Evolutionary conservation across 805 yeast species (phyloP).

Genomic region (Yarrowia keelungensis): DNA sequence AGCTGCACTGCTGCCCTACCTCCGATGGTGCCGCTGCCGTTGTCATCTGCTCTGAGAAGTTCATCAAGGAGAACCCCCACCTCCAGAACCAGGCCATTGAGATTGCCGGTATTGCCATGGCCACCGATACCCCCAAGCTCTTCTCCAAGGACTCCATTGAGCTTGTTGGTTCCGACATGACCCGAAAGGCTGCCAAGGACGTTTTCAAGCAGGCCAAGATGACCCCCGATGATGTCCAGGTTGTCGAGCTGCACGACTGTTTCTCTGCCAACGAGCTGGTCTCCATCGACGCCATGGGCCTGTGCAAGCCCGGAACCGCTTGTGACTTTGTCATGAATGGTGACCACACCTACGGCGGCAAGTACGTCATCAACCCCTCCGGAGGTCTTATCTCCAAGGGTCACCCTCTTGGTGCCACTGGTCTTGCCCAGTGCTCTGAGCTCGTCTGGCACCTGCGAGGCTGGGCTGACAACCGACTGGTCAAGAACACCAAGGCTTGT

Average conservation of each 20-base stretch:
- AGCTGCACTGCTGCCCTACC: slow-evolving; percentile 46
- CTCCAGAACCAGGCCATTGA: slow-evolving; percentile 44
- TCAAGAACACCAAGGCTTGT: slow-evolving; percentile 42
- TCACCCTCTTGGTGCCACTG: slow-evolving; percentile 47
- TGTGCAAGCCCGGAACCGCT: slow-evolving; percentile 44
- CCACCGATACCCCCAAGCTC: slow-evolving; percentile 43
- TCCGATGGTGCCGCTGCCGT: slow-evolving; percentile 47
- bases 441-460: slow-evolving; percentile 46
- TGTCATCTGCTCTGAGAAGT: slow-evolving; percentile 44
- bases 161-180: slow-evolving; percentile 44
- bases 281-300: slow-evolving; percentile 45
- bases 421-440: slow-evolving; percentile 45
- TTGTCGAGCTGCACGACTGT: slow-evolving; percentile 46
- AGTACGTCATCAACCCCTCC: slow-evolving; percentile 45
- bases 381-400: slow-evolving; percentile 46
- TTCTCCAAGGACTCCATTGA: slow-evolving; percentile 43
- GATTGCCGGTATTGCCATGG: slow-evolving; percentile 44
- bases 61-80: slow-evolving; percentile 43
- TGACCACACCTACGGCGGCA: slow-evolving; percentile 45
- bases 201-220: slow-evolving; percentile 42
- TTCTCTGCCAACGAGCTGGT: slow-evolving; percentile 46
- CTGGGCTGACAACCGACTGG: slow-evolving; percentile 45
- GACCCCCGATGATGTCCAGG: slow-evolving; percentile 44
- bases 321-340: slow-evolving; percentile 43
- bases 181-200: slow-evolving; percentile 43